Conservation (phyloP, 352 stramenopile genomes). For the Phytophthora foliorum region DNA sequence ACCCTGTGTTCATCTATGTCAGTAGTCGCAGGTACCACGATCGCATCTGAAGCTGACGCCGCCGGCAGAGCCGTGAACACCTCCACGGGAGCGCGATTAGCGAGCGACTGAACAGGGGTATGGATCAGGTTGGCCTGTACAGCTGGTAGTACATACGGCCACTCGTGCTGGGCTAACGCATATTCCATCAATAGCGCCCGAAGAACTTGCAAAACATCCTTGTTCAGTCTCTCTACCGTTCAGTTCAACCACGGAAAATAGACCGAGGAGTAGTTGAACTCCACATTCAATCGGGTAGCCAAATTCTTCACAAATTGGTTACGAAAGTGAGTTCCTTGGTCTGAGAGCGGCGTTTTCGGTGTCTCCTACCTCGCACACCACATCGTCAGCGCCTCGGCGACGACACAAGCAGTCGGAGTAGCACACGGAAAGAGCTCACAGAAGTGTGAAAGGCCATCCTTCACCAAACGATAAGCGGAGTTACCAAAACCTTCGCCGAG, state of each 20-base stretch:
- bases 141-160: not conserved
- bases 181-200: not conserved
- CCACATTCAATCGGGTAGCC: conserved; percentile 1
- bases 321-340: conserved; percentile 34
- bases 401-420: conserved; percentile 9
- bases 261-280: not conserved
- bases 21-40: no score
- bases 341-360: conserved; percentile 22
- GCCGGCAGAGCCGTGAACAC: no score
- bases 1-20: no score
- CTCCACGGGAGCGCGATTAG: no score
- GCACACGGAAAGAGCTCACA: conserved; percentile 23
- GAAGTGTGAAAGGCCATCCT: conserved; percentile 17
- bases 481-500: conserved; percentile 4
- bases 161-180: not conserved
- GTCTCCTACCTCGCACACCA: conserved; percentile 20
- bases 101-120: no score
- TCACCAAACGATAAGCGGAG: conserved; percentile 24
- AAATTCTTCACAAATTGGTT: conserved; percentile 8
- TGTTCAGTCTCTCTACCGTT: not conserved
- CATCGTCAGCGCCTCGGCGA: conserved; percentile 3
- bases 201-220: not conserved
- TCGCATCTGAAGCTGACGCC: no score
- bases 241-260: not conserved
- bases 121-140: no score